Evolutionary conservation across 306 rosid genomes (phyloP).

Genomic region (Corylus heterophylla): DNA sequence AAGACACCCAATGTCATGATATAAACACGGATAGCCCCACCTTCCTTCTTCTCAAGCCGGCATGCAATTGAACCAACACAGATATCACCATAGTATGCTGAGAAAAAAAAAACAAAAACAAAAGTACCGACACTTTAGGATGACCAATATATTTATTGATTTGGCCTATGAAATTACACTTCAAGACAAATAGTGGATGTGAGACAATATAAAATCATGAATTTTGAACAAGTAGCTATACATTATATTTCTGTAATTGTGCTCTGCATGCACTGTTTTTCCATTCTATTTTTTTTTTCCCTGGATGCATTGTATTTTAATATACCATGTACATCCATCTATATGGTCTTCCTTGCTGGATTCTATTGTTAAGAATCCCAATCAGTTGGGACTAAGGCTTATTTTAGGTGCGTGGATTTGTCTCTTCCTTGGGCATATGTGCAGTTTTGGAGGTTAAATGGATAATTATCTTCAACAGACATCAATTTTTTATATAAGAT

Average conservation of each 20-base stretch:
- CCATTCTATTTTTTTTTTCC: neutral
- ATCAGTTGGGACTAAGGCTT: slow-evolving; percentile 5
- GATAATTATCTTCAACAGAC: neutral
- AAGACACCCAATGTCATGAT: slow-evolving; percentile 94
- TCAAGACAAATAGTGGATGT: neutral
- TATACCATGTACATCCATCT: neutral
- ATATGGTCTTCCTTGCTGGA: neutral
- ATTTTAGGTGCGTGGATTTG: neutral
- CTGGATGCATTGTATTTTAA: neutral
- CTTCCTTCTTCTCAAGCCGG: slow-evolving; percentile 89
- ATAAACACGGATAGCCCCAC: slow-evolving; percentile 63
- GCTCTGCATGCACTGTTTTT: neutral
- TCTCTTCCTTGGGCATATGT: neutral
- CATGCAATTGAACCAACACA: slow-evolving; percentile 93
- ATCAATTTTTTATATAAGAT: too few relatives aligned
- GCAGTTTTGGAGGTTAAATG: neutral
- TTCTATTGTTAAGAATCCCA: neutral
- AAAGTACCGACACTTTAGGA: neutral
- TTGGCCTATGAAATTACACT: neutral
- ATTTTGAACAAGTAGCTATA: neutral
- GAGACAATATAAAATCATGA: neutral
- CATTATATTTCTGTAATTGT: neutral
- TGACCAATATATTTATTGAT: slow-evolving; percentile 7
- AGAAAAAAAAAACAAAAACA: slow-evolving; percentile 8
- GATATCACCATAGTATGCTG: slow-evolving; percentile 84